Evolutionary conservation across 108 stramenopile species (phyloP), one percentile per base, ranked within the genome.

Genomic region (Mayamaea pseudoterrestris): DNA sequence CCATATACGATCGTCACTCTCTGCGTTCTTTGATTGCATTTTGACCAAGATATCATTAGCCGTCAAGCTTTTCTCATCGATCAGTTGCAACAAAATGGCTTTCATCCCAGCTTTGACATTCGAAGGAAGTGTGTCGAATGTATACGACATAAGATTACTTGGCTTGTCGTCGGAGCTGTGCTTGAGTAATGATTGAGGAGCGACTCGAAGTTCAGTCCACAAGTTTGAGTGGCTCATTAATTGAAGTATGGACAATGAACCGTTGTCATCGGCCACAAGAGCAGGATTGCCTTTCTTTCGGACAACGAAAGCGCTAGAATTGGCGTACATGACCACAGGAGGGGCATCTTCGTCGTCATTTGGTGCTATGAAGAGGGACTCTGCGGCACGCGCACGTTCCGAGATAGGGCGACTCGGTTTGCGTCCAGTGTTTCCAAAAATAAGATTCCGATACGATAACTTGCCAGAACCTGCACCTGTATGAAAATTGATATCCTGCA

Each of bases 331-430:
- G 2, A 74, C 78, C 21, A 71, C 69, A 26, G 81, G 79, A 21
- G 74, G 69, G 30, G 58, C 63, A 27, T 78, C 71, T 36, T 34
- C 58, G 22, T 69, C 69, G 11, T 68, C 61, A 43, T 43, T 40
- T 8, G 63, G 69, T 24, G 61, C 32, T 4, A 58, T 57, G 50
- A 84, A 89, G 14, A 89, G 36, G 0, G 82, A 84, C 48, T 89
- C 87, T 36, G 81, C 78, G 5, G 88, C 88, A 27, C 88, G 63
- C 35, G 74, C 68, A 16, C 78, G 51, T 50, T 90, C 89, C 0
- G 83, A 76, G 31, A 81, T 66, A 11, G 78, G 79, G 5, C 79
- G 68, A 49, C 73, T 80, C 25, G 64, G 63, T 18, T 73, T 77
- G 14, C 63, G 60, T 2, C 75, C 69, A 14, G 69, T 69, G 27